phyloP scores from a whole-genome alignment of 495 filamentous ascomycete species.

The Penicillium silybi region DNA sequence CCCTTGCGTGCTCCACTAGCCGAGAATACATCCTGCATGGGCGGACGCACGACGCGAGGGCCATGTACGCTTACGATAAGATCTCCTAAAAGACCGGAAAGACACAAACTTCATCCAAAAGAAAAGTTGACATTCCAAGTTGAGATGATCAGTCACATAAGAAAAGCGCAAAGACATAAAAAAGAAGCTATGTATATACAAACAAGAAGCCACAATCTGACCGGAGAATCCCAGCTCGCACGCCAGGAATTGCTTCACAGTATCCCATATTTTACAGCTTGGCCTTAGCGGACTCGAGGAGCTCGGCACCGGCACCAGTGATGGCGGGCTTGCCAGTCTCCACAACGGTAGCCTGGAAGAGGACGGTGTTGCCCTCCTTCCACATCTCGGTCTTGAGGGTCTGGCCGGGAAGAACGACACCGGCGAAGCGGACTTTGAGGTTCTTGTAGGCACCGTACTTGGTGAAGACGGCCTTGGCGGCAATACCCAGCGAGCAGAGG shows the following conservation, averaged over 20 bases:
- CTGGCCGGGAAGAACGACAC: slow-evolving; percentile 88
- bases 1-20: neutral
- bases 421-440: slow-evolving; percentile 95
- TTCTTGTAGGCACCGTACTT: slow-evolving; percentile 84
- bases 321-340: slow-evolving; percentile 96
- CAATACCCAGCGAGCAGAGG: slow-evolving; percentile 90
- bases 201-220: slow-evolving; percentile 19
- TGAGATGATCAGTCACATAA: neutral
- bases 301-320: slow-evolving; percentile 79
- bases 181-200: slow-evolving; percentile 20
- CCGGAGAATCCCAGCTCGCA: slow-evolving; percentile 11
- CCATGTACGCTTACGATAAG: neutral
- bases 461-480: slow-evolving; percentile 83
- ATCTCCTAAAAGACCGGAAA: neutral
- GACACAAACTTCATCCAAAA: neutral
- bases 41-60: neutral
- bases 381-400: slow-evolving; percentile 97
- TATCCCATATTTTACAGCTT: slow-evolving; percentile 53
- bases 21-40: neutral
- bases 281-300: slow-evolving; percentile 56
- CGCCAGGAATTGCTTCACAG: slow-evolving; percentile 21
- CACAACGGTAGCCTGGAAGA: slow-evolving; percentile 92
- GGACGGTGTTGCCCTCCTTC: slow-evolving; percentile 83
- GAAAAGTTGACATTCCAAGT: neutral
- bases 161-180: neutral